Percentiles rank a stretch among this genome's conserved stretches.
These are phyloP conservation scores for Artomyces pyxidatus DNA, from an alignment of 768 basidiomycete genomes.

Conservation along the genomic window DNA sequence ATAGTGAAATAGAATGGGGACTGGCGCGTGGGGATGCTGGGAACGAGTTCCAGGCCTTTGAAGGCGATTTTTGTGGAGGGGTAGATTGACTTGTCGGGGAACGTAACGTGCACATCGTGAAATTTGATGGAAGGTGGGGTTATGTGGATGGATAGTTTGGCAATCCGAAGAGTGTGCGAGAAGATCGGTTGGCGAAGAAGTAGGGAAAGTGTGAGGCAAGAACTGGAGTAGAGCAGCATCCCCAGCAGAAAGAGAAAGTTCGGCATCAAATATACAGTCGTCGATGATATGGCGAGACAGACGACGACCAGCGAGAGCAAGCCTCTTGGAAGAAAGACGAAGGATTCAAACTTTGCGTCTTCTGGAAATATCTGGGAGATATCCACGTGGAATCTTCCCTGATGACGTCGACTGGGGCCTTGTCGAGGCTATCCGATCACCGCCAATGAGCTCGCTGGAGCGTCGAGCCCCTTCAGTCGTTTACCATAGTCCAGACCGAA, in stretches of 20 bases:
- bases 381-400: too few species aligned
- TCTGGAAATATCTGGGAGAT: too few species aligned
- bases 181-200: background rate
- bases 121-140: constrained; percentile 3
- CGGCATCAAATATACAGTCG: background rate
- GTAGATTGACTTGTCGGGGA: constrained; percentile 15
- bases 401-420: too few species aligned
- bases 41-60: constrained; percentile 23
- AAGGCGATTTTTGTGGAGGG: constrained; percentile 18
- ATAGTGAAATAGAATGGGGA: constrained; percentile 24
- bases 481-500: too few species aligned
- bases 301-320: background rate
- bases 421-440: too few species aligned
- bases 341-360: too few species aligned
- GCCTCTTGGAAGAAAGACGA: background rate
- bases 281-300: background rate
- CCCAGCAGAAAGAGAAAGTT: background rate
- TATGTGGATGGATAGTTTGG: background rate
- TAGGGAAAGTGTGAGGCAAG: background rate
- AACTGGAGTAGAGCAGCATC: background rate
- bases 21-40: constrained; percentile 26
- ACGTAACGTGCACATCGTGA: constrained; percentile 15
- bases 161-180: background rate
- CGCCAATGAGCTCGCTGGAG: too few species aligned
- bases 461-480: too few species aligned